A percentile compares a stretch with the other conserved stretches of the same genome.
phyloP scores from a whole-genome alignment of 768 basidiomycete genomes.

The Peribolospora kevripleyi region DNA sequence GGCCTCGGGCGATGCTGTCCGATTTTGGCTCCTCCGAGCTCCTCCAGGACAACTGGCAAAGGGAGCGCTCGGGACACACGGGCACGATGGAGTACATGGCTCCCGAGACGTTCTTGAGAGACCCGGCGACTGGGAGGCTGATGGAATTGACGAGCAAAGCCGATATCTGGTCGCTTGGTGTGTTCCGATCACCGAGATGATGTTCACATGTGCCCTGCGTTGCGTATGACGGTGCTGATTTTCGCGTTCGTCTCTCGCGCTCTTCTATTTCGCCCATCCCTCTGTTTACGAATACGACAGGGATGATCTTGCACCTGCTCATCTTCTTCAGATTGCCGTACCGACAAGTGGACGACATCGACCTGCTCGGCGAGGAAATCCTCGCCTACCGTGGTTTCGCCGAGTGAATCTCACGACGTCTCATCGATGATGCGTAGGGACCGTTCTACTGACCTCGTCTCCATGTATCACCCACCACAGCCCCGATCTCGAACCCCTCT shows the following conservation, averaged over 20 bases:
- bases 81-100: constrained; percentile 84
- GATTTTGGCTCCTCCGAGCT: constrained; percentile 90
- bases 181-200: neutral
- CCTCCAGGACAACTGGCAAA: constrained; percentile 43
- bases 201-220: neutral
- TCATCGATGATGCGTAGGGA: no score
- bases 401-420: no score
- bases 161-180: constrained; percentile 87
- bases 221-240: no score
- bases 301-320: constrained; percentile 78
- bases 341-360: constrained; percentile 41
- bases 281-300: constrained; percentile 4
- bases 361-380: constrained; percentile 48
- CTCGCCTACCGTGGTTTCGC: constrained; percentile 42
- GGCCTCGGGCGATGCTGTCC: constrained; percentile 79
- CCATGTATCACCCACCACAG: no score
- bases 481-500: no score
- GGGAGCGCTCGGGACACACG: constrained; percentile 62
- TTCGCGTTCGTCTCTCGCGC: neutral
- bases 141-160: constrained; percentile 58
- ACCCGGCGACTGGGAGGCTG: constrained; percentile 36
- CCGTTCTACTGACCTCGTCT: no score
- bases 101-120: constrained; percentile 56
- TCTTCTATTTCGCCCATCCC: neutral
- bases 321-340: constrained; percentile 79